Base-by-base conservation (phyloP, 2,329 filamentous ascomycete species). In the Gnomoniopsis smithogilvyi region DNA sequence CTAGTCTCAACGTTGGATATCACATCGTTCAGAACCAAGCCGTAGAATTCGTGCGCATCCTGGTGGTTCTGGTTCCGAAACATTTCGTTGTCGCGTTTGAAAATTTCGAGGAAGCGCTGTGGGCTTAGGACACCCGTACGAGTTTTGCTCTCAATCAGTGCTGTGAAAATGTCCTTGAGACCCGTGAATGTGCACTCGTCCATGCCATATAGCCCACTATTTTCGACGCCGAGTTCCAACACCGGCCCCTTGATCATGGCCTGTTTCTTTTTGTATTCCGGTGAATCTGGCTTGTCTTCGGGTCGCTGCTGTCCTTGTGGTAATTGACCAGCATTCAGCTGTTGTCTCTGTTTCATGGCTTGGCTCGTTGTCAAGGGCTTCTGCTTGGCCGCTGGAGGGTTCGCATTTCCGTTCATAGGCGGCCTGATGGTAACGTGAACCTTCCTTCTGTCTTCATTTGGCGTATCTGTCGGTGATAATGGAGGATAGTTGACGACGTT, bases 21-120 rank as follows among this genome's bases (percentile, higher is more conserved):
- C 36, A 99, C 91, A 70, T 96, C 90, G 72, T 99, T 99, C n/a
- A 99, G 80, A 2, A 99, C 82, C 34, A 98, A 78, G 61, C 96
- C 96, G 67, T 98, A 85, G 66, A 99, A 99, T 70, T 99, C 95
- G 73, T 99, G 95, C 1, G 95, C 95, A 71, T 99, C 95, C 72
- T 99, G 95, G 73, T 99, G 95, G 91, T 97, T 96, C 3, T 93
- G 91, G 43, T 92, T 94, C 60, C 92, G 87, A 69, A 99, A 99
- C 89, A 96, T 93, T 73, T 99, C 95, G 71, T 99, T 96, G 67
- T 98, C 92, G 63, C 90, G 86, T 69, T 93, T 91, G 69, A 99
- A 86, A 26, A 97, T 93, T 70, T 99, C 94, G 38, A 99, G 80
- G 64, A 99, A 97, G 63, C 93, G 89, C 67, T 94, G 88, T 1